Conservation (phyloP, 192 early-diverging fungal species). For the Obelidium mucronatum region DNA sequence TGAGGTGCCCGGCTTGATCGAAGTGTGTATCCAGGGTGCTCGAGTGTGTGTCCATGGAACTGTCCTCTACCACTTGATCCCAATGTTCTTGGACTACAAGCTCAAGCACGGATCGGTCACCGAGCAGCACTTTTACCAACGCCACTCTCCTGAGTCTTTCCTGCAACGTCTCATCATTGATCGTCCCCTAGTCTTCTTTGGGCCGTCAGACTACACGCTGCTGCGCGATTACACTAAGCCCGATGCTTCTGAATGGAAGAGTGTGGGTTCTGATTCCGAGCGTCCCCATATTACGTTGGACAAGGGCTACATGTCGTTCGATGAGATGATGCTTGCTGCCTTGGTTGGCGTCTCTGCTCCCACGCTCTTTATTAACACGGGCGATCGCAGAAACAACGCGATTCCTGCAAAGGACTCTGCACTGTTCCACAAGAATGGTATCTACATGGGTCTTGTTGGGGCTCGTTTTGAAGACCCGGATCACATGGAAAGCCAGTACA, state of each 20-base stretch:
- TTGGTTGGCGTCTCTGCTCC: constrained; percentile 38
- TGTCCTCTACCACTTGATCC: not conserved
- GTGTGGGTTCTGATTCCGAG: not conserved
- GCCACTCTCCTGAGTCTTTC: not conserved
- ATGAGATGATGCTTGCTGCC: constrained; percentile 45
- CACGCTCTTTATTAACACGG: constrained; percentile 45
- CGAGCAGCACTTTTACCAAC: not conserved
- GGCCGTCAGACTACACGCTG: constrained; percentile 26
- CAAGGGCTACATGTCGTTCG: constrained; percentile 45
- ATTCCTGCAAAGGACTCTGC: not conserved
- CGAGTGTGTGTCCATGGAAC: not conserved
- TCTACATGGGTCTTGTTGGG: constrained; percentile 44
- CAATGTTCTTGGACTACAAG: constrained; percentile 4
- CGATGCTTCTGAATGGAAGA: constrained; percentile 3
- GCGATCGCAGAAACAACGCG: constrained; percentile 31
- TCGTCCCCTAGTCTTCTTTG: constrained; percentile 41
- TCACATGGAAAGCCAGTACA: constrained; percentile 36
- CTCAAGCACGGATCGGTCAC: not conserved
- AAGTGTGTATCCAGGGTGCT: not conserved
- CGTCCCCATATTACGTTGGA: constrained; percentile 6
- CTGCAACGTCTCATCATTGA: constrained; percentile 36
- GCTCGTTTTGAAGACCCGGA: constrained; percentile 34
- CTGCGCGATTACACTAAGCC: constrained; percentile 5
- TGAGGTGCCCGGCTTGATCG: no score
- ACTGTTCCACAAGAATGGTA: constrained; percentile 12